phyloP scores from a whole-genome alignment of 176 grass and related monocot species.

The Typha latifolia region DNA sequence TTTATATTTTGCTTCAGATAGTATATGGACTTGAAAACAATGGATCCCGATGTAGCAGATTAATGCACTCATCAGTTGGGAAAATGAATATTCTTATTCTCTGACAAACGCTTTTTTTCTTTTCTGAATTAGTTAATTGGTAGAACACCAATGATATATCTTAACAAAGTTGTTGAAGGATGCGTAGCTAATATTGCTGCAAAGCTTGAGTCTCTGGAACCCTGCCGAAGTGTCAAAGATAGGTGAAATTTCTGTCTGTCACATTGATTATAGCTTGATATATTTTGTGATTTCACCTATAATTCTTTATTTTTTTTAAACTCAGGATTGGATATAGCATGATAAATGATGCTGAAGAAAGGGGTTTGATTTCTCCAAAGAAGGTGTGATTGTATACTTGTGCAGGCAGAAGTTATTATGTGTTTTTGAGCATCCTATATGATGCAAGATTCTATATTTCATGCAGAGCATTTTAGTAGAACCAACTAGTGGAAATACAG shows the following conservation, averaged over 20 bases:
- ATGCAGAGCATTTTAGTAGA: slow-evolving; percentile 83
- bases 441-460: not conserved
- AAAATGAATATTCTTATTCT: not conserved
- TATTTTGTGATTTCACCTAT: not conserved
- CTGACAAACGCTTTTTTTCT: not conserved
- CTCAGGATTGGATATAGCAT: slow-evolving; percentile 78
- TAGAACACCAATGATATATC: slow-evolving; percentile 90
- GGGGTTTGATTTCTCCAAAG: slow-evolving; percentile 58
- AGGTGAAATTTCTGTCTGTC: slow-evolving; percentile 31
- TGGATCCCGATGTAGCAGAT: no score
- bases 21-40: no score
- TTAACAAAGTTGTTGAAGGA: slow-evolving; percentile 76
- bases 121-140: slow-evolving; percentile 62
- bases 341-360: slow-evolving; percentile 91
- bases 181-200: slow-evolving; percentile 85
- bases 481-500: slow-evolving; percentile 89
- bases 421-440: not conserved
- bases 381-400: slow-evolving; percentile 29
- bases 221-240: slow-evolving; percentile 85
- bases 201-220: slow-evolving; percentile 90
- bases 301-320: slow-evolving; percentile 16
- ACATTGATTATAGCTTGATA: not conserved
- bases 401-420: not conserved
- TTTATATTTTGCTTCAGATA: no score
- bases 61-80: no score